Base-by-base conservation (phyloP, 1,139 yeast genomes). In the Saccharomyces hybrid region DNA sequence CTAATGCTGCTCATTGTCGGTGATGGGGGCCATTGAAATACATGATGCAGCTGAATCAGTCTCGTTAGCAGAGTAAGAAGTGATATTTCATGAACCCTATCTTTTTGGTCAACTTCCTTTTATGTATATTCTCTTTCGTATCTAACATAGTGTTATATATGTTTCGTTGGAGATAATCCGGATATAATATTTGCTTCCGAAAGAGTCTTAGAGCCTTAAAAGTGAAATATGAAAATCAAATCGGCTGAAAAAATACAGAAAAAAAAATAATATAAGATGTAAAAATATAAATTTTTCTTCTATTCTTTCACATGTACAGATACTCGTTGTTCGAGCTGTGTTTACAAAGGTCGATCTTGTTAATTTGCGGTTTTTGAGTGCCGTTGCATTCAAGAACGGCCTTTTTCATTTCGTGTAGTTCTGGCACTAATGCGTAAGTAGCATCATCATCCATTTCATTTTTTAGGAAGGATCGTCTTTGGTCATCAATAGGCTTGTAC, bases 401-500 rank as follows among this genome's bases (percentile, higher is more conserved):
- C 29, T 87, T 93, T 54, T 97, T 96, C 59, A 91, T 78, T 2
- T 95, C 97, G 71, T 86, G 84, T 60, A 91, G 78, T 61, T 84
- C 89, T 52, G 75, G 71, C 59, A 79, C 83, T 53, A 75, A 78
- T 28, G 70, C 71, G 29, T 78, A 77, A 49, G 71, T 72, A 50
- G 34, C 31, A 62, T 53, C 42, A 55, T 53, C 47, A 44, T 64
- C 62, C 24, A 63, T 63, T 58, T 54, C 72, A 64, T 59, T 67
- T 61, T 78, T 76, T 61, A 84, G 82, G 60, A 84, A 86, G 72
- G 93, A 93, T 27, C 97, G 88, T 55, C 88, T 95, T 71, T 99
- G 83, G 68, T 93, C 99, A 70, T 93, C 99, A 88, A 93, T 88
- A 62, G 97, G 97, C 76, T 90, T 93, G 74, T 93, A 93, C 63